A percentile compares a stretch with the other conserved stretches of the same genome.
Conservation (phyloP, 805 yeast species). For the Pichia nakasei region DNA sequence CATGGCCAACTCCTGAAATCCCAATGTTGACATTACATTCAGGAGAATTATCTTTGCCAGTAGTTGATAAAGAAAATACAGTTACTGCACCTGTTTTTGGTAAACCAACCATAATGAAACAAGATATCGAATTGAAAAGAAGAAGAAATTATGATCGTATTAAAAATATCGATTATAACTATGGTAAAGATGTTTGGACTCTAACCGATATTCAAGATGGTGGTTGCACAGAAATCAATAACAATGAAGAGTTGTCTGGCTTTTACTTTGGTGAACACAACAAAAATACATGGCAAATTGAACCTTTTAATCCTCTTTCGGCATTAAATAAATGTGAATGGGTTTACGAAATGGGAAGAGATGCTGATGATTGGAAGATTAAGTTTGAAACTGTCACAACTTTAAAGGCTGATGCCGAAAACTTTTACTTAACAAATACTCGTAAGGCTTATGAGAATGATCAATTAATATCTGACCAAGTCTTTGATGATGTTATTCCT, state of each 20-base stretch:
- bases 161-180: conserved; percentile 25
- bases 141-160: conserved; percentile 20
- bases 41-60: conserved; percentile 27
- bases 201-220: conserved; percentile 29
- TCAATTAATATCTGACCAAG: conserved; percentile 25
- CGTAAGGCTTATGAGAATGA: conserved; percentile 30
- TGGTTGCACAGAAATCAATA: conserved; percentile 28
- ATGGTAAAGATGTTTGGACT: conserved; percentile 28
- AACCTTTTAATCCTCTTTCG: conserved; percentile 30
- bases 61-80: conserved; percentile 15
- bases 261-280: conserved; percentile 34
- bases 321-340: conserved; percentile 32
- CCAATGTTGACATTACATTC: conserved; percentile 28
- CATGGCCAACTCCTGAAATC: conserved; percentile 37
- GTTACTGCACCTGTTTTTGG: conserved; percentile 22
- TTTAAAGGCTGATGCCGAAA: conserved; percentile 25
- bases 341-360: conserved; percentile 35
- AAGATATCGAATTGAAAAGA: conserved; percentile 20
- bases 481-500: conserved; percentile 28
- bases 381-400: conserved; percentile 26
- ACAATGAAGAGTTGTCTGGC: conserved; percentile 27
- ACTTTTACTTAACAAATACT: conserved; percentile 27
- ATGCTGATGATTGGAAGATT: conserved; percentile 31
- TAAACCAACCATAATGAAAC: conserved; percentile 23
- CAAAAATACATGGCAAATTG: conserved; percentile 31